Evolutionary conservation across 768 basidiomycete genomes (phyloP).

Genomic region (Mycena galericulata): DNA sequence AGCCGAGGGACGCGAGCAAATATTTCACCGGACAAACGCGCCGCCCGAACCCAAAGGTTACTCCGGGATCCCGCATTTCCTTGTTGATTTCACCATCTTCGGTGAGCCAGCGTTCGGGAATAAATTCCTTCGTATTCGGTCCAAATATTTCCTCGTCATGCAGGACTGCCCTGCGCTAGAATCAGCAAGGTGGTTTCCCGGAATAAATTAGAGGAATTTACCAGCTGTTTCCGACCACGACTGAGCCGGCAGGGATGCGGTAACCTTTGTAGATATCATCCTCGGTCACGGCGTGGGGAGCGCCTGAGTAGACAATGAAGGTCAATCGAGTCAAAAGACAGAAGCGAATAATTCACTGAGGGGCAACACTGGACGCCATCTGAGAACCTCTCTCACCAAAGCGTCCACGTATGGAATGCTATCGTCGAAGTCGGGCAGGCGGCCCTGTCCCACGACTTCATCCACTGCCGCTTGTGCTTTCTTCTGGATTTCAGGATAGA

Average conservation of each 20-base stretch:
- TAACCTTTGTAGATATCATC: no score
- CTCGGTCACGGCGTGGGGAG: constrained; percentile 7
- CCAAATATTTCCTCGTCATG: no score
- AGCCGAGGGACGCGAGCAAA: neutral
- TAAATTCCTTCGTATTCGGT: no score
- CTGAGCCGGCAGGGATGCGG: no score
- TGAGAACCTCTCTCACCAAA: no score
- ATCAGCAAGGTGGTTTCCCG: no score
- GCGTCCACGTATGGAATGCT: no score
- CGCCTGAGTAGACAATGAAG: neutral
- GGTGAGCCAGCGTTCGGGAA: constrained; percentile 16
- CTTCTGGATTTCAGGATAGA: constrained; percentile 39
- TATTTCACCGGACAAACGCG: neutral
- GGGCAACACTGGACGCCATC: no score
- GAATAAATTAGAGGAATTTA: no score
- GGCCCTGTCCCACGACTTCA: constrained; percentile 38
- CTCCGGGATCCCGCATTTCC: neutral
- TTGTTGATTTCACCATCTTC: constrained; percentile 1
- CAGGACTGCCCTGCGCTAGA: no score
- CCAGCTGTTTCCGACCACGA: no score
- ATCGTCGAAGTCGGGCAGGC: no score
- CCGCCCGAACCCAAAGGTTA: constrained; percentile 9
- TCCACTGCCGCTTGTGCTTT: constrained; percentile 44
- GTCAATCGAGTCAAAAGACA: neutral
- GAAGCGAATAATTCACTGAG: constrained; percentile 28